These are phyloP conservation scores for Cyberlindnera mississippiensis DNA, from an alignment of 805 yeast species.

Conservation along the genomic window DNA sequence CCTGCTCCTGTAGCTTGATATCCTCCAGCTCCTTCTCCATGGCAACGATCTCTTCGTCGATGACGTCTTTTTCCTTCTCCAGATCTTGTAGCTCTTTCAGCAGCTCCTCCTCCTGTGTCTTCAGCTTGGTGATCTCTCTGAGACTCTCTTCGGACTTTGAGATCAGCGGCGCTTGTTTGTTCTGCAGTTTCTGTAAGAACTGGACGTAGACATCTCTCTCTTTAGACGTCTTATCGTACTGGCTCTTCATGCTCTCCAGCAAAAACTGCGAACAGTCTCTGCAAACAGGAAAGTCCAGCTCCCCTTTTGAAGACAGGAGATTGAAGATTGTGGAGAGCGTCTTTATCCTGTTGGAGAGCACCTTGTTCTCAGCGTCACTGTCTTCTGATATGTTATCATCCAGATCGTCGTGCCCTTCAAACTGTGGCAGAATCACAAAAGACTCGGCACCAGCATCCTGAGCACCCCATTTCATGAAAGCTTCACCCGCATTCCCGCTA, in stretches of 20 bases:
- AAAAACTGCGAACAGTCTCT: conserved; percentile 73
- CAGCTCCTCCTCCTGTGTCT: conserved; percentile 42
- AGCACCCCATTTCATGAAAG: conserved; percentile 11
- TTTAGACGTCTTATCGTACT: conserved; percentile 66
- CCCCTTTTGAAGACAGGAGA: conserved; percentile 65
- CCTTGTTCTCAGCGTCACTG: conserved; percentile 29
- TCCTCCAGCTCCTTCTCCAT: conserved; percentile 46
- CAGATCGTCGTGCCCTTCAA: conserved; percentile 23
- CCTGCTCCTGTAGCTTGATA: conserved; percentile 45
- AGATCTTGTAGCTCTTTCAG: conserved; percentile 43
- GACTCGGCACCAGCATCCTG: conserved; percentile 19
- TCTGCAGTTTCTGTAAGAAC: conserved; percentile 66
- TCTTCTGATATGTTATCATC: conserved; percentile 20
- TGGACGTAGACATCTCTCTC: conserved; percentile 78
- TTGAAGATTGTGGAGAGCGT: conserved; percentile 65
- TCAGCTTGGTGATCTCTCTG: conserved; percentile 21
- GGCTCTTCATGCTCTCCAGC: conserved; percentile 57
- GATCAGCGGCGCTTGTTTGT: conserved; percentile 43
- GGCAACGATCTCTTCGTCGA: conserved; percentile 22
- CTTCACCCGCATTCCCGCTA: neutral
- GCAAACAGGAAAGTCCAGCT: conserved; percentile 84
- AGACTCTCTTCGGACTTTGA: conserved; percentile 23
- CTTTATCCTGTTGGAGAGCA: conserved; percentile 46
- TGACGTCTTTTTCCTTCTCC: conserved; percentile 33
- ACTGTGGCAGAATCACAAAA: conserved; percentile 28